Evolutionary conservation across 768 basidiomycete genomes (phyloP), one percentile per base, ranked within the genome.

Genomic region (Suillus discolor): DNA sequence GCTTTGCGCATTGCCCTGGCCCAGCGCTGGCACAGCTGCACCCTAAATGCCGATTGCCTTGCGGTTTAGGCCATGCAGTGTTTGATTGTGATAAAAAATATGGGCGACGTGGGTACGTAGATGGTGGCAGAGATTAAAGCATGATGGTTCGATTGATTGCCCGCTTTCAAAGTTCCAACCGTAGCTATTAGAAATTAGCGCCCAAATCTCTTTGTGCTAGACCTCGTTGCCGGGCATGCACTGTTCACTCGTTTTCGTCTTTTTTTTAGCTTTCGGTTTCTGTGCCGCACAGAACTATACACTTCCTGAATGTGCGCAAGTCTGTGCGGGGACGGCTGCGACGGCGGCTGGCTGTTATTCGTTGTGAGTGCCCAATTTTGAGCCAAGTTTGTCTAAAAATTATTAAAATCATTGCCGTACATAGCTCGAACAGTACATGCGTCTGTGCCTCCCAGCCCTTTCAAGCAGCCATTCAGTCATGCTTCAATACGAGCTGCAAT

Each of bases 171-270:
- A 11, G 11, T 31, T 31, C 54, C n/a, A 55, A 34, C 20, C 18
- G 8, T 12, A 31, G 28, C 51, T n/a, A 51, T 25, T 28, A 4
- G 16, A 51, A 51, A 59, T 59, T 25, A 59, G 39, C 57, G 57
- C 57, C 38, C 57, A 59, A 59, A 18, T 12, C 57, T 18, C 57
- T 25, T 59, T 41, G 38, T 25, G 39, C 39, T 59, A 59, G 41
- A 60, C 57, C 39, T 41, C 39, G 39, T 38, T 39, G n/a, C 57
- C 2, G 57, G 39, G 55, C 57, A 57, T 60, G 59, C 59, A 42
- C 59, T 4, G 15, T 60, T 42, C 59, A 31, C 41, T 60, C 59
- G 12, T 60, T 60, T 42, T 42, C 39, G 18, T 28, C 12, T 20
- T 28, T 42, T 28, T 60, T 6, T 3, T 60, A 6, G 28, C 13